Base-by-base conservation (phyloP, 1,139 yeast genomes). In the Pichia cactophila region DNA sequence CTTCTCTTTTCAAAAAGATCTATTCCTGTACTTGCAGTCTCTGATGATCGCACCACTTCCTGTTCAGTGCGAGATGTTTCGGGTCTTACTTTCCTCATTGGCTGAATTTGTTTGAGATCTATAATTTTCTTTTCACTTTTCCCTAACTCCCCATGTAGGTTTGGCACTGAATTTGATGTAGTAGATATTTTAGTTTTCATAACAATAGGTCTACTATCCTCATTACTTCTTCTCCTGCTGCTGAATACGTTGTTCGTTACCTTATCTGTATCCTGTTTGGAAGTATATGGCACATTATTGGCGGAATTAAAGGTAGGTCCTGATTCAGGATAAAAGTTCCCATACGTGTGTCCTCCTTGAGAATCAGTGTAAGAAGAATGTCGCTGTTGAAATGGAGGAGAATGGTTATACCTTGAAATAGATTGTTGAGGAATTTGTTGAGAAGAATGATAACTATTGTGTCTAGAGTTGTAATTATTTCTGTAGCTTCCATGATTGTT, bases 81-180 rank as follows among this genome's bases (percentile, higher is more conserved):
- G 2, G 12, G 11, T 23, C 23, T 38, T 9, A 23, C 6, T 23
- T 23, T 38, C 41, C 46, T 52, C 52, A 47, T 45, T 5, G 51
- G 55, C 20, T 52, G 56, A n/a, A 52, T 26, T 33, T 46, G 50
- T 26, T 35, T 45, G 1, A 51, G 36, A 43, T 51, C 54, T n/a
- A 49, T 31, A 7, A 52, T 44, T 31, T 45, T 50, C 9, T 20
- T 43, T 26, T 45, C 36, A 9, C 33, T 4, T 17, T 33, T 28
- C 5, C 11, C 40, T 17, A 16, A 20, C 9, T 23, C 28, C n/a
- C 35, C 6, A 36, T 36, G 11, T 7, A 38, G 6, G 16, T 6
- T 17, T 35, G 38, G 38, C 6, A 16, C n/a, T 7, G 41, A 20
- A 11, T 26, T 26, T n/a, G 20, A 16, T 14, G 40, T 23, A 17